Conservation (phyloP, 805 yeast species). For the Nakazawaea populi region DNA sequence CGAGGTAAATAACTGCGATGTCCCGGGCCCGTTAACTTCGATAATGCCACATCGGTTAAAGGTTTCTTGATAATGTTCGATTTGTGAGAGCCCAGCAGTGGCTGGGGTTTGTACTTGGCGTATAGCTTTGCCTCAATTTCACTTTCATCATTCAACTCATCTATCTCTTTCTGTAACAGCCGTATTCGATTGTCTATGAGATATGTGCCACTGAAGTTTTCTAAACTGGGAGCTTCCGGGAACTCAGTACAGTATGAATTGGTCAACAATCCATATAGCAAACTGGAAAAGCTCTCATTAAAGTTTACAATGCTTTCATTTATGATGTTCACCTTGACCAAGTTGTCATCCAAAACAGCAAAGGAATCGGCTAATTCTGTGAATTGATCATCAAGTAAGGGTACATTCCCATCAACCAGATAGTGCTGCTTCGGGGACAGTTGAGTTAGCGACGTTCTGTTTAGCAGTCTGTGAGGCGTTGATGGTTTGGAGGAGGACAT, state of each 20-base stretch:
- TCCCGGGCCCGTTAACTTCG: slow-evolving; percentile 2
- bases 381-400: slow-evolving; percentile 31
- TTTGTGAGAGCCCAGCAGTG: background rate
- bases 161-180: background rate
- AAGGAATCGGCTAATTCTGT: slow-evolving; percentile 30
- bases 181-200: background rate
- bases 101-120: background rate
- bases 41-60: slow-evolving; percentile 1
- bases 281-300: slow-evolving; percentile 38
- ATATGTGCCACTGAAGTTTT: slow-evolving; percentile 1
- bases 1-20: background rate
- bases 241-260: slow-evolving; percentile 42
- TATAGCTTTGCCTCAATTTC: background rate
- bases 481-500: slow-evolving; percentile 10
- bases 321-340: slow-evolving; percentile 27
- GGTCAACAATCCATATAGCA: slow-evolving; percentile 37
- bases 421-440: slow-evolving; percentile 35
- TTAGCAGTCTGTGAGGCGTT: slow-evolving; percentile 14
- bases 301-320: slow-evolving; percentile 30
- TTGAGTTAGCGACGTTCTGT: slow-evolving; percentile 22
- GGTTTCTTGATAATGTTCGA: slow-evolving; percentile 1
- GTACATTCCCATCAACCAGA: slow-evolving; percentile 28
- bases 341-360: slow-evolving; percentile 29
- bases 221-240: slow-evolving; percentile 9
- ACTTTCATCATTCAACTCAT: background rate